Conservation (phyloP, 2,329 filamentous ascomycete species). For the Cryphonectria japonica region DNA sequence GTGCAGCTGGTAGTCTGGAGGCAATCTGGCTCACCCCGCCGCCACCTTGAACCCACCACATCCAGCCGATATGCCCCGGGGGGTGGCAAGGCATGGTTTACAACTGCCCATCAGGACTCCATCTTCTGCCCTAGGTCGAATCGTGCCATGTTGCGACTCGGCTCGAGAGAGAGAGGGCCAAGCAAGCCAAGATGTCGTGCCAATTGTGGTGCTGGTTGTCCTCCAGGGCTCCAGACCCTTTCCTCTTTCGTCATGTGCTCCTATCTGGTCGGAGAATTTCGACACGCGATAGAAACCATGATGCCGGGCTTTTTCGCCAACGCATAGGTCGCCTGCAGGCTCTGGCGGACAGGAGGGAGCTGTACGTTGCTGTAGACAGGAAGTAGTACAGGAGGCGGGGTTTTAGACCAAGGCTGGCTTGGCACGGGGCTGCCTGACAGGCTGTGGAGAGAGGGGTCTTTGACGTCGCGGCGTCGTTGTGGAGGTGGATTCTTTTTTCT, state of each 20-base stretch:
- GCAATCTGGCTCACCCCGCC: not conserved
- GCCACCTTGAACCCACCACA: not conserved
- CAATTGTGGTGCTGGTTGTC: not conserved
- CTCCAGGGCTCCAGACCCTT: not conserved
- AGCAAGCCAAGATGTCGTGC: not conserved
- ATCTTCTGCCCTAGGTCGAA: not conserved
- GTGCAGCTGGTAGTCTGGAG: not conserved
- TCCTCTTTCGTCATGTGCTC: not conserved
- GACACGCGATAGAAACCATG: not conserved
- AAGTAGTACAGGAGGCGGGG: not conserved
- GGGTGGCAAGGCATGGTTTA: not conserved
- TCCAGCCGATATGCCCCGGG: not conserved
- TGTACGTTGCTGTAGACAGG: not conserved
- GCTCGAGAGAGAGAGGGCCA: not conserved
- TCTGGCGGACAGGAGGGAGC: not conserved
- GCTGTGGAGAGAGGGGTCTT: not conserved
- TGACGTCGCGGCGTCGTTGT: slow-evolving; percentile 4
- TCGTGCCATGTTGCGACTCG: not conserved
- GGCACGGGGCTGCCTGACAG: not conserved
- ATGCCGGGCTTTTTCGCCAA: not conserved
- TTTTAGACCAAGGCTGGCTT: not conserved
- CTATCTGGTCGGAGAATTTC: not conserved
- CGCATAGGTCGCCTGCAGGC: not conserved
- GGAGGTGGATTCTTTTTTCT: not conserved
- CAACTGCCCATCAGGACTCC: not conserved